Evolutionary conservation across 805 yeast genomes (phyloP).

Genomic region (Komagataella pseudopastoris): DNA sequence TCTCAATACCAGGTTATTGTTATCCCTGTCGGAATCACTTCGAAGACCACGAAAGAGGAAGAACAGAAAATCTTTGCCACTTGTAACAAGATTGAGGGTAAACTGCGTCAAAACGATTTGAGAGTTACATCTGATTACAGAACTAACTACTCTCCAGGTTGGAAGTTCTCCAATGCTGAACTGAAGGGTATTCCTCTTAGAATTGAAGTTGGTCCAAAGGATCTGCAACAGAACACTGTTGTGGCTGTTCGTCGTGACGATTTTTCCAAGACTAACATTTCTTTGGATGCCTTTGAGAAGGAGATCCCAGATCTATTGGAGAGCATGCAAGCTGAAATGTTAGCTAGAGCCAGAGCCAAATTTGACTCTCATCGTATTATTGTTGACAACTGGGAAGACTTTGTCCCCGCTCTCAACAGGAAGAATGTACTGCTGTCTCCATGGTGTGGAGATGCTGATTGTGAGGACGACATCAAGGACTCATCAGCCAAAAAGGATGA

Average conservation of each 20-base stretch:
- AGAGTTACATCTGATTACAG: conserved; percentile 81
- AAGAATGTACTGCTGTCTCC: conserved; percentile 89
- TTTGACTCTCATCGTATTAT: conserved; percentile 75
- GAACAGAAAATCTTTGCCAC: conserved; percentile 57
- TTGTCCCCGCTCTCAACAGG: conserved; percentile 82
- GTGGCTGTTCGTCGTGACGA: conserved; percentile 90
- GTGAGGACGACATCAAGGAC: conserved; percentile 96
- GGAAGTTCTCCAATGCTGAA: conserved; percentile 98
- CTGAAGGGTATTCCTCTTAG: conserved; percentile 92
- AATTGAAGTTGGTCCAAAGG: conserved; percentile 94
- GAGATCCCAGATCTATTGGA: conserved; percentile 69
- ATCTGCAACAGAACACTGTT: conserved; percentile 65
- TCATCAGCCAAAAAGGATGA: conserved; percentile 67
- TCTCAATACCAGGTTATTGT: conserved; percentile 87
- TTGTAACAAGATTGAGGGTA: conserved; percentile 54
- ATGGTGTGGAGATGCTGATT: conserved; percentile 91
- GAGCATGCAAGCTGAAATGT: conserved; percentile 66
- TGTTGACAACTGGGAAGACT: conserved; percentile 81
- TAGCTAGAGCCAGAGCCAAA: conserved; percentile 62
- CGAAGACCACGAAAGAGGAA: conserved; percentile 68
- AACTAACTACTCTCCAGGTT: conserved; percentile 93
- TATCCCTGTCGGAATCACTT: conserved; percentile 90
- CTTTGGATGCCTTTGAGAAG: conserved; percentile 49
- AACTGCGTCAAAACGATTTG: conserved; percentile 46
- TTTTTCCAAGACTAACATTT: conserved; percentile 58